Evolutionary conservation across 2,329 filamentous ascomycete genomes (phyloP).

Genomic region (Dothideomycetidae sp.): DNA sequence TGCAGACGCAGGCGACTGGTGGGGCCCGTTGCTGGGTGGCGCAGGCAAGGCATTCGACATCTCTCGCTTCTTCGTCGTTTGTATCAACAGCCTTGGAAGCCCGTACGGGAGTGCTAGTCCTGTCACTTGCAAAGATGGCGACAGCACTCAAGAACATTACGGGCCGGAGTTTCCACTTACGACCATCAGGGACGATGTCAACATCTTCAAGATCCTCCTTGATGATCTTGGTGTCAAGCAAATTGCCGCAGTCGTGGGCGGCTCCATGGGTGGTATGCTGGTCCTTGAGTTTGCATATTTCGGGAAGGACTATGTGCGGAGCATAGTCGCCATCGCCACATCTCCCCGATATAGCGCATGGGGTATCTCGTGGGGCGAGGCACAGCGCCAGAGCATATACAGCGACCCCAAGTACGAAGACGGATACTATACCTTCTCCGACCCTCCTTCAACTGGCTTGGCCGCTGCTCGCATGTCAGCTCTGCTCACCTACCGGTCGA

Average conservation of each 20-base stretch:
- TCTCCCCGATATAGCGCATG: slow-evolving; percentile 75
- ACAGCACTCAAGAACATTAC: slow-evolving; percentile 59
- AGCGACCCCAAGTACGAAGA: slow-evolving; percentile 97
- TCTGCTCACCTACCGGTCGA: slow-evolving; percentile 85
- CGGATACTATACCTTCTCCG: slow-evolving; percentile 67
- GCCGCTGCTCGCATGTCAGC: slow-evolving; percentile 95
- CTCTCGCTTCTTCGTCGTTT: slow-evolving; percentile 71
- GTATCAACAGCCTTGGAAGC: slow-evolving; percentile 73
- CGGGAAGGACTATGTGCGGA: slow-evolving; percentile 70
- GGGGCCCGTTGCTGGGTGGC: slow-evolving; percentile 68
- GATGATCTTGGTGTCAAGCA: slow-evolving; percentile 69
- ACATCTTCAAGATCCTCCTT: slow-evolving; percentile 64
- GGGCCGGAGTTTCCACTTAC: slow-evolving; percentile 94
- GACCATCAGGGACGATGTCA: slow-evolving; percentile 89
- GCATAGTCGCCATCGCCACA: slow-evolving; percentile 70
- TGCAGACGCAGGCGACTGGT: slow-evolving; percentile 76
- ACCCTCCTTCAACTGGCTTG: slow-evolving; percentile 67
- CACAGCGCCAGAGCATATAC: slow-evolving; percentile 86
- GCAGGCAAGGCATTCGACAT: slow-evolving; percentile 68
- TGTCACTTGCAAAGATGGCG: slow-evolving; percentile 75
- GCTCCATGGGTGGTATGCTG: slow-evolving; percentile 79
- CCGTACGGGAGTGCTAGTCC: slow-evolving; percentile 81
- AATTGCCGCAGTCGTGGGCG: slow-evolving; percentile 65
- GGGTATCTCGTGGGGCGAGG: slow-evolving; percentile 85
- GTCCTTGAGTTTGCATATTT: slow-evolving; percentile 88